A percentile compares a stretch with the other conserved stretches of the same genome.
These are phyloP conservation scores for Saccharomyces hybrid DNA, from an alignment of 1,139 yeast genomes.

Conservation along the genomic window DNA sequence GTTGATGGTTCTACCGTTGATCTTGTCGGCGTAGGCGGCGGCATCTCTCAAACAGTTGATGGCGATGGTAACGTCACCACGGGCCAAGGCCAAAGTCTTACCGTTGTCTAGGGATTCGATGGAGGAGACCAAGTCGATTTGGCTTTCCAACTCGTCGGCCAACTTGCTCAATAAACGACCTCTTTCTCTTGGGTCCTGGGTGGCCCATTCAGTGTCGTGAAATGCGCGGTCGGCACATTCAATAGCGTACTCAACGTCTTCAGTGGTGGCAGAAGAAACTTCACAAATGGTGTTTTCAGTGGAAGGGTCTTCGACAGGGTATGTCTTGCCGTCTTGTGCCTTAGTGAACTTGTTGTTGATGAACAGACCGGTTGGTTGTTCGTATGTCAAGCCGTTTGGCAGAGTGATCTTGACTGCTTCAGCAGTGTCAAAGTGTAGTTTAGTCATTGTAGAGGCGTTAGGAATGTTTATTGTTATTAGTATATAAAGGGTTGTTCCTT, in stretches of 20 bases:
- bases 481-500: background rate
- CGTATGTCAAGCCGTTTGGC: slow-evolving; percentile 49
- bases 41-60: slow-evolving; percentile 53
- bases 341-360: slow-evolving; percentile 72
- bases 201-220: slow-evolving; percentile 38
- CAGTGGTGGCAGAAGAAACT: slow-evolving; percentile 47
- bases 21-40: slow-evolving; percentile 82
- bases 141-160: slow-evolving; percentile 46
- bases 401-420: slow-evolving; percentile 38
- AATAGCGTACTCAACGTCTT: slow-evolving; percentile 62
- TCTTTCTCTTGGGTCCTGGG: slow-evolving; percentile 37
- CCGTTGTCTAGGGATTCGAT: slow-evolving; percentile 59
- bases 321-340: slow-evolving; percentile 53
- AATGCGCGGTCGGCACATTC: slow-evolving; percentile 54
- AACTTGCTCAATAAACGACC: slow-evolving; percentile 41
- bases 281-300: slow-evolving; percentile 52
- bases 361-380: slow-evolving; percentile 75
- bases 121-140: slow-evolving; percentile 42
- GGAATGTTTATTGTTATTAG: background rate
- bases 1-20: slow-evolving; percentile 61
- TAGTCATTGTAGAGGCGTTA: background rate
- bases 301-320: slow-evolving; percentile 56
- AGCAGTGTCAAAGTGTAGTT: background rate
- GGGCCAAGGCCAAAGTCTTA: slow-evolving; percentile 42
- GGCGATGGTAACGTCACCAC: slow-evolving; percentile 53